Conservation (phyloP, 768 basidiomycete genomes). For the Termitomyces sp. region DNA sequence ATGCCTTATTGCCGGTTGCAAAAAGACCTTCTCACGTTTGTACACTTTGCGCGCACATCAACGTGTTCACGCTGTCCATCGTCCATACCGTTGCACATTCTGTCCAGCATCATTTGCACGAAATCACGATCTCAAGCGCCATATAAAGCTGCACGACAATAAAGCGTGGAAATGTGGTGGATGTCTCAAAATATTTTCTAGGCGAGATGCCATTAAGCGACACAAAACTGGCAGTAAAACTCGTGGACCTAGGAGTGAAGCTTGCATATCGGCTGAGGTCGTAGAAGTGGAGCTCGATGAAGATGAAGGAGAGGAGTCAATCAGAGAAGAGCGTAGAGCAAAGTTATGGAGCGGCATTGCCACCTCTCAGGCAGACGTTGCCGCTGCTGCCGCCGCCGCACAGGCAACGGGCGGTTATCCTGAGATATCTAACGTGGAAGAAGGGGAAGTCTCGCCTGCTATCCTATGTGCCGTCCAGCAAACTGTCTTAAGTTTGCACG, state of each 20-base stretch:
- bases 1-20: conserved; percentile 60
- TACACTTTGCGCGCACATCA: conserved; percentile 70
- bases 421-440: conserved; percentile 37
- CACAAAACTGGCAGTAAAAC: conserved; percentile 60
- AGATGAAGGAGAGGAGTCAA: conserved; percentile 35
- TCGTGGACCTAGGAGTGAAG: conserved; percentile 43
- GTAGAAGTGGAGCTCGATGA: conserved; percentile 51
- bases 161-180: conserved; percentile 72
- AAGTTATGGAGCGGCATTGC: conserved; percentile 62
- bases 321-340: conserved; percentile 54
- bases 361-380: conserved; percentile 29
- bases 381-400: conserved; percentile 12
- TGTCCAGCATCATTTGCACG: conserved; percentile 77
- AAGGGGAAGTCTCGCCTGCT: conserved; percentile 52
- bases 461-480: conserved; percentile 46
- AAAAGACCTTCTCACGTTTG: conserved; percentile 64
- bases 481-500: conserved; percentile 49
- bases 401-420: conserved; percentile 12
- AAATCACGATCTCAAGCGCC: conserved; percentile 79
- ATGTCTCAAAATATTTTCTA: conserved; percentile 68
- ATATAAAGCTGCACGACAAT: conserved; percentile 63
- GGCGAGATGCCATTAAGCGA: conserved; percentile 75
- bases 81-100: conserved; percentile 56
- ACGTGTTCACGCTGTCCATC: conserved; percentile 55
- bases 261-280: conserved; percentile 53